Evolutionary conservation across 352 stramenopile genomes (phyloP).

Genomic region (Globisporangium orthogonon): DNA sequence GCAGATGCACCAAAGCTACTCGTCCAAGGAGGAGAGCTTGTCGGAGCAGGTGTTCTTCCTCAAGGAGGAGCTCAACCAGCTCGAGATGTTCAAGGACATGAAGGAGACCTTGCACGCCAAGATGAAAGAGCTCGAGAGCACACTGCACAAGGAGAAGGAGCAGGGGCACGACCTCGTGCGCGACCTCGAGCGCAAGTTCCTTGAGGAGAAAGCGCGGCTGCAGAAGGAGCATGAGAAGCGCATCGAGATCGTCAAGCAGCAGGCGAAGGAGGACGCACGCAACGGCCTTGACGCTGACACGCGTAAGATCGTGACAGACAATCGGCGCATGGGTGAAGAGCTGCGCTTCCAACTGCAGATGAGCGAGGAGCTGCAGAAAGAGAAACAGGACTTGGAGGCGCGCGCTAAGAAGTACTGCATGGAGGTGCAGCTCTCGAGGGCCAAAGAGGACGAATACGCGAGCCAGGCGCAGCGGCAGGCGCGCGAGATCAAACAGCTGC

Average conservation of each 20-base stretch:
- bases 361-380: constrained; percentile 82
- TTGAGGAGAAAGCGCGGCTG: constrained; percentile 80
- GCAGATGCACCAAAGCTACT: constrained; percentile 36
- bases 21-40: constrained; percentile 43
- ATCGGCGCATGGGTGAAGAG: constrained; percentile 91
- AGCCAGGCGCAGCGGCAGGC: constrained; percentile 68
- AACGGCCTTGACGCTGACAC: constrained; percentile 88
- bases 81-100: constrained; percentile 64
- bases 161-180: constrained; percentile 46
- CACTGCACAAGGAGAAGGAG: constrained; percentile 49
- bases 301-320: constrained; percentile 89
- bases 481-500: constrained; percentile 70
- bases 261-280: constrained; percentile 87
- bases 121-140: constrained; percentile 54
- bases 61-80: constrained; percentile 58
- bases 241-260: constrained; percentile 81
- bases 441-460: constrained; percentile 88
- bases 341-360: constrained; percentile 90
- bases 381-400: constrained; percentile 68
- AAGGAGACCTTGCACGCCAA: constrained; percentile 53
- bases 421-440: constrained; percentile 70
- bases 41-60: constrained; percentile 52
- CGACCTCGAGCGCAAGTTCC: constrained; percentile 81
- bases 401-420: constrained; percentile 49
- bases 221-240: constrained; percentile 84